These are phyloP conservation scores for Murraya paniculata DNA, from an alignment of 345 rosid genomes.

Conservation along the genomic window DNA sequence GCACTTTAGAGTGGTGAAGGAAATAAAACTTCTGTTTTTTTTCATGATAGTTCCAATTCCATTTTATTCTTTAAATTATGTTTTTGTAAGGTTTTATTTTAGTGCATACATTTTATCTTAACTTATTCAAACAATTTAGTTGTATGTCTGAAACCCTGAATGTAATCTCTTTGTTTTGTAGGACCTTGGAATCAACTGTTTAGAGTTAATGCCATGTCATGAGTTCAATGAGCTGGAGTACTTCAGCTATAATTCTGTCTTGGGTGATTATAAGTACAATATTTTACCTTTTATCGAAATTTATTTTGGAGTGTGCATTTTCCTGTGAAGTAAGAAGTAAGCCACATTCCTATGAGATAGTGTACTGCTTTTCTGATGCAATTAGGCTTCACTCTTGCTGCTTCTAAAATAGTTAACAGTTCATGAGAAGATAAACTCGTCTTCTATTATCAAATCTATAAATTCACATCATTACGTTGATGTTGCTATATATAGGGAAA, in stretches of 20 bases:
- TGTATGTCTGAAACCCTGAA: slow-evolving; percentile 16
- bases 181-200: slow-evolving; percentile 96
- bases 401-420: neutral
- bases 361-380: neutral
- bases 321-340: slow-evolving; percentile 7
- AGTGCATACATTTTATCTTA: neutral
- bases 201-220: slow-evolving; percentile 97
- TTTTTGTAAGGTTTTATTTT: neutral
- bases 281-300: slow-evolving; percentile 15
- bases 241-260: slow-evolving; percentile 74
- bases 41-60: neutral
- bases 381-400: neutral
- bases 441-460: neutral
- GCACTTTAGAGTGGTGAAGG: neutral
- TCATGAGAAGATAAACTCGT: neutral
- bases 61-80: neutral
- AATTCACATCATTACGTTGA: neutral
- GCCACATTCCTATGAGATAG: neutral
- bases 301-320: slow-evolving; percentile 11
- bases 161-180: slow-evolving; percentile 36
- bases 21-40: neutral
- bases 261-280: slow-evolving; percentile 77
- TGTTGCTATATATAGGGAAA: neutral
- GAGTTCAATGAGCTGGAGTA: slow-evolving; percentile 97
- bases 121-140: neutral